A percentile compares a stretch with the other conserved stretches of the same genome.
These are phyloP conservation scores for Quercus robur DNA, from an alignment of 306 rosid species.

Conservation along the genomic window DNA sequence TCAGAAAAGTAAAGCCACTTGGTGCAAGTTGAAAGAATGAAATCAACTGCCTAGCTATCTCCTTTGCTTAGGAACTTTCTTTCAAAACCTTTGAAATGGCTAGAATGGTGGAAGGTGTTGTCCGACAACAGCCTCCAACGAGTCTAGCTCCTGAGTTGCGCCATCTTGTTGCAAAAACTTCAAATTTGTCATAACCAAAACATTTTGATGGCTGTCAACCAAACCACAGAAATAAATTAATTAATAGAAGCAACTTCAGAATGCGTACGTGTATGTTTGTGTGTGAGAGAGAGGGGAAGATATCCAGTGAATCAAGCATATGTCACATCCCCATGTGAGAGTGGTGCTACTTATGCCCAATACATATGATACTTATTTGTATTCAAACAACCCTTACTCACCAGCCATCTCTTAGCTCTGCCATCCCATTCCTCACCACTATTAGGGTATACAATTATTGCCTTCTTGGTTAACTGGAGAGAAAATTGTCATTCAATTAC, in stretches of 20 bases:
- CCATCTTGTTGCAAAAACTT: slow-evolving; percentile 58
- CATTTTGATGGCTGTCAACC: slow-evolving; percentile 72
- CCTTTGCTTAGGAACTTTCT: slow-evolving; percentile 8
- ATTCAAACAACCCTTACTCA: slow-evolving; percentile 24
- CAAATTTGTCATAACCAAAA: slow-evolving; percentile 56
- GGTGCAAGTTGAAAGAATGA: background rate
- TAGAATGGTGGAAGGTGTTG: slow-evolving; percentile 71
- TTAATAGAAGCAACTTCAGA: slow-evolving; percentile 3
- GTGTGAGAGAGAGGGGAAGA: background rate
- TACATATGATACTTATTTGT: too few relatives aligned
- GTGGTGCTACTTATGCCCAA: too few relatives aligned
- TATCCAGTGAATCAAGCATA: too few relatives aligned
- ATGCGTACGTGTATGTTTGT: background rate
- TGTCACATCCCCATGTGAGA: too few relatives aligned
- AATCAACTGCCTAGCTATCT: background rate
- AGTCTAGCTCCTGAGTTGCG: slow-evolving; percentile 73
- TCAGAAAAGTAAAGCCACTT: background rate
- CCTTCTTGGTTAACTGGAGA: slow-evolving; percentile 72
- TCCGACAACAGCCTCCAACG: slow-evolving; percentile 88
- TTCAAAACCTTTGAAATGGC: slow-evolving; percentile 55
- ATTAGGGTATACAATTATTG: slow-evolving; percentile 75
- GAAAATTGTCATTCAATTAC: background rate
- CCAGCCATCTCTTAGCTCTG: slow-evolving; percentile 80
- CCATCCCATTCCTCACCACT: slow-evolving; percentile 95
- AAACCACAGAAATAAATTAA: slow-evolving; percentile 13